Conservation (phyloP, 2,329 filamentous ascomycete genomes). For the Exophiala bonariae region DNA sequence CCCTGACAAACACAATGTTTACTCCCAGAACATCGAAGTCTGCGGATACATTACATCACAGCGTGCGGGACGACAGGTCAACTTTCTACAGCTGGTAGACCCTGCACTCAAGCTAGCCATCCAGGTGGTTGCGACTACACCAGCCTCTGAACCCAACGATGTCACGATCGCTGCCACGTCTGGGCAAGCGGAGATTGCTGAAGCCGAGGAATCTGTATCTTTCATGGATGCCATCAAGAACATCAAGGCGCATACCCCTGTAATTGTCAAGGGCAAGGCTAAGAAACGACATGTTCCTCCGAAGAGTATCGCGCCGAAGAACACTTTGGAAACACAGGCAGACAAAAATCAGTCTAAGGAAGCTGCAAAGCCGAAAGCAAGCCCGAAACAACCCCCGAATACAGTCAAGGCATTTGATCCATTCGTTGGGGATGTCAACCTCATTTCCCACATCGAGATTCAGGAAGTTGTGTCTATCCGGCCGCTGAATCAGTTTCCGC, state of each 20-base stretch:
- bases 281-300: conserved; percentile 37
- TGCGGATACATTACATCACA: conserved; percentile 26
- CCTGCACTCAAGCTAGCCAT: conserved; percentile 17
- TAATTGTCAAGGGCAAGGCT: conserved; percentile 53
- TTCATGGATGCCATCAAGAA: conserved; percentile 42
- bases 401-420: conserved; percentile 18
- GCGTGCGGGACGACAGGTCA: conserved; percentile 17
- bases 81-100: conserved; percentile 24
- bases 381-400: conserved; percentile 25
- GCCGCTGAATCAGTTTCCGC: conserved; percentile 71
- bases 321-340: too few relatives aligned
- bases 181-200: too few relatives aligned
- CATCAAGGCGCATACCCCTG: conserved; percentile 53
- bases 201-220: background rate
- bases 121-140: conserved; percentile 26
- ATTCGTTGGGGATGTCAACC: conserved; percentile 25
- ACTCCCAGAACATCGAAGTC: conserved; percentile 7
- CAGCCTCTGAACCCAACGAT: conserved; percentile 1
- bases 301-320: conserved; percentile 12
- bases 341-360: too few relatives aligned
- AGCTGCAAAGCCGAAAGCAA: too few relatives aligned
- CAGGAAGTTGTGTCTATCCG: conserved; percentile 61
- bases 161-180: too few relatives aligned
- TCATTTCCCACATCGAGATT: conserved; percentile 54
- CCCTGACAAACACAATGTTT: background rate